Conservation (phyloP, 495 filamentous ascomycete species). For the Acidomyces sp. region DNA sequence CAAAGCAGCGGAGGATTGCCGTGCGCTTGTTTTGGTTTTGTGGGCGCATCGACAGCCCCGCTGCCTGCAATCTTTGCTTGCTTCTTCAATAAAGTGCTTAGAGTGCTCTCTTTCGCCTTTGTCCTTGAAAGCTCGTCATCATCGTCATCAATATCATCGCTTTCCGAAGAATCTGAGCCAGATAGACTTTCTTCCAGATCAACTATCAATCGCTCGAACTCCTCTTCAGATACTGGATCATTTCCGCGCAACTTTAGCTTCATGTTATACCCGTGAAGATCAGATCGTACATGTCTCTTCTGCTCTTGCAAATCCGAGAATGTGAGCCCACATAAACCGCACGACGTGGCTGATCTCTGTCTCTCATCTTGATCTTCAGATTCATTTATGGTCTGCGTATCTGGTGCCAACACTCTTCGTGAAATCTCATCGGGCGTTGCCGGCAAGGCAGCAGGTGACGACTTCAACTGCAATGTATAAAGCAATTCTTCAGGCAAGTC, state of each 20-base stretch:
- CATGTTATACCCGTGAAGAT: conserved; percentile 85
- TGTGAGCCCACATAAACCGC: conserved; percentile 61
- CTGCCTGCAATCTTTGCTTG: conserved; percentile 57
- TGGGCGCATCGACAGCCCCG: conserved; percentile 35
- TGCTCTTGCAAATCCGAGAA: conserved; percentile 69
- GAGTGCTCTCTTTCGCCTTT: conserved; percentile 41
- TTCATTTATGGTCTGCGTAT: not conserved
- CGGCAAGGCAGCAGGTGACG: not conserved
- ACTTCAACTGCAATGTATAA: conserved; percentile 39
- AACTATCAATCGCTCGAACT: conserved; percentile 75
- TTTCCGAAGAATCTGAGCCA: conserved; percentile 52
- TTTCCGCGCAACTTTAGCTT: conserved; percentile 71
- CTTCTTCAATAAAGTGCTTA: conserved; percentile 64
- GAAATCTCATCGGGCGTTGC: not conserved
- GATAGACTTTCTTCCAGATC: conserved; percentile 85
- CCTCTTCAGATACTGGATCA: conserved; percentile 53
- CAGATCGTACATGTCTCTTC: conserved; percentile 72
- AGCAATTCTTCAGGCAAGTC: conserved; percentile 73
- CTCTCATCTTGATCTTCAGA: conserved; percentile 32
- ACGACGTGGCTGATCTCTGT: conserved; percentile 50
- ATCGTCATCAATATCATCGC: conserved; percentile 34
- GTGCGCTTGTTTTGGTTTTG: conserved; percentile 38
- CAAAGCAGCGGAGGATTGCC: conserved; percentile 71
- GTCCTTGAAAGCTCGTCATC: conserved; percentile 31
- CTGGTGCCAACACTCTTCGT: not conserved